Evolutionary conservation across 2,329 filamentous ascomycete genomes (phyloP), one percentile per base, ranked within the genome.

Genomic region (Cyphellophora europaea): DNA sequence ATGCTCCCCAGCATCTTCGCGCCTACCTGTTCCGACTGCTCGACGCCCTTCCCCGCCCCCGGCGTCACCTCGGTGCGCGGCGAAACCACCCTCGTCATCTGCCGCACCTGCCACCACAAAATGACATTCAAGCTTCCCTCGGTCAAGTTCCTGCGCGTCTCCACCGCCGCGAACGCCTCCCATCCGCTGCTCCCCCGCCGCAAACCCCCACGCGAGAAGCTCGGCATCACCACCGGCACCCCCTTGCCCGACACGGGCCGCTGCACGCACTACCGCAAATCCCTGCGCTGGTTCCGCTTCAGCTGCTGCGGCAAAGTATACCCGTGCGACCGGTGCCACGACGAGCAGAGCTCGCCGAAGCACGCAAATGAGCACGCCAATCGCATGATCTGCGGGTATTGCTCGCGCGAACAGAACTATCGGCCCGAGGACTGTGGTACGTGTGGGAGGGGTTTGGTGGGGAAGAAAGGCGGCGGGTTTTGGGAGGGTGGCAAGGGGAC

Each of bases 401-500:
- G 84, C 57, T 85, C 79, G 44, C 67, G 85, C 33, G 85, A 93
- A 63, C 83, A 89, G 61, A 77, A 77, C 45, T 93, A 85, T 57
- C 66, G 77, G 14, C 77, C 81, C 2, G 82, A 88, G 52, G 77
- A 79, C 41, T 93, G 85, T 55, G 69, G 65, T 1, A 75, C 84
- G 50, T 93, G 85, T 52, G 80, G 79, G 32, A 66, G 77, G 19
- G 72, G 69, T 32, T 71, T 91, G 10, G 69, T 87, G 34, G 77
- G 82, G 44, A 79, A 75, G 51, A 73, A 74, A 3, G 64, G 65
- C 5, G 65, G 64, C 28, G 85, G 85, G 0, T 93, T 87, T 59
- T 93, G 85, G 85, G 85, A 93, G 62, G 85, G 85, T 8, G 85
- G 85, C 2, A 85, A 82, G 55, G 82, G 82, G 2, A 88, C 82